These are phyloP conservation scores for Sugiyamaella marilandica DNA, from an alignment of 805 yeast genomes.

Conservation along the genomic window DNA sequence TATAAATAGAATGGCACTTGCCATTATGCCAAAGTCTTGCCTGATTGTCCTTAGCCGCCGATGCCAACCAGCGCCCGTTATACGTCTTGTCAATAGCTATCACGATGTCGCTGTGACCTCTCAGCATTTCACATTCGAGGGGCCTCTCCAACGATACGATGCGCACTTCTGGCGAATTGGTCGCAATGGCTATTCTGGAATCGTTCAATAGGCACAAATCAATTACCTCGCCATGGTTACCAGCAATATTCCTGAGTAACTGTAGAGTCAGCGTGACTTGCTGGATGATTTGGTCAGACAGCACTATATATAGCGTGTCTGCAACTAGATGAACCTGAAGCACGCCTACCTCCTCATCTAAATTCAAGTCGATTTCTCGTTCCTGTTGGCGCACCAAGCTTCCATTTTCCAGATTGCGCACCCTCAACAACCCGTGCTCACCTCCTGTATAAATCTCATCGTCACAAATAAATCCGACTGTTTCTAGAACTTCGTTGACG, in stretches of 20 bases:
- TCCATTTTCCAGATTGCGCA: slow-evolving; percentile 22
- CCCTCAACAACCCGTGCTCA: slow-evolving; percentile 47
- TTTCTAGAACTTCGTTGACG: slow-evolving; percentile 48
- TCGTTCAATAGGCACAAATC: slow-evolving; percentile 74
- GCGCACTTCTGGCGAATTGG: slow-evolving; percentile 86
- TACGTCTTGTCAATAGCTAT: slow-evolving; percentile 71
- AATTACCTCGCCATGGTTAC: slow-evolving; percentile 93
- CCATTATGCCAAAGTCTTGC: slow-evolving; percentile 71
- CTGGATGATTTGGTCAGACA: slow-evolving; percentile 81
- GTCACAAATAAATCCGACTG: slow-evolving; percentile 32
- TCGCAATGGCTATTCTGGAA: slow-evolving; percentile 68
- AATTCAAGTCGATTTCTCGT: slow-evolving; percentile 35
- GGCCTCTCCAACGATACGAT: slow-evolving; percentile 52
- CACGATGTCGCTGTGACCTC: slow-evolving; percentile 83
- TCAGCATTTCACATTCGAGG: slow-evolving; percentile 57
- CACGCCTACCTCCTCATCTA: slow-evolving; percentile 57
- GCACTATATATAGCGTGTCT: slow-evolving; percentile 43
- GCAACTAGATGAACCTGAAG: slow-evolving; percentile 46
- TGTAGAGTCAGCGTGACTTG: slow-evolving; percentile 43
- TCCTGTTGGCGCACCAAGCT: slow-evolving; percentile 8
- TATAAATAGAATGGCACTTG: slow-evolving; percentile 52
- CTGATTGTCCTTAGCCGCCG: slow-evolving; percentile 85
- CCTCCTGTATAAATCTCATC: slow-evolving; percentile 68
- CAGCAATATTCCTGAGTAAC: slow-evolving; percentile 60
- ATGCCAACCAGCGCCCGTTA: slow-evolving; percentile 86